Evolutionary conservation across 345 rosid species (phyloP).

Genomic region (Syzygium grande): DNA sequence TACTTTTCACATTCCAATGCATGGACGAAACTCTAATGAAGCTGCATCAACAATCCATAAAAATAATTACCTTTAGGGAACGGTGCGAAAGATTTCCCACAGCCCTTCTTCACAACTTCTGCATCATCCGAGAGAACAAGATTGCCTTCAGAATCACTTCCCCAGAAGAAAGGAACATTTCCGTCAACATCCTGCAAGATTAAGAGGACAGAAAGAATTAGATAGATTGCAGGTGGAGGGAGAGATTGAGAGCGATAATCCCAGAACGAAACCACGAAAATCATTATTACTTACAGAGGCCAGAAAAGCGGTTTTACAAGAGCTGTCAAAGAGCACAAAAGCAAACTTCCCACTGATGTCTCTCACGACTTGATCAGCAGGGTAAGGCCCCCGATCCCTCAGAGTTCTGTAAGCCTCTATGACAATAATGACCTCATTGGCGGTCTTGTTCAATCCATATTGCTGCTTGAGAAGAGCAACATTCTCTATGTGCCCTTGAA

Average conservation of each 20-base stretch:
- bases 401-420: conserved; percentile 91
- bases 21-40: background rate
- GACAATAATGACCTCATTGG: conserved; percentile 80
- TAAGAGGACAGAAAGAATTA: background rate
- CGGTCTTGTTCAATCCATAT: conserved; percentile 80
- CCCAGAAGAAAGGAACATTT: conserved; percentile 84
- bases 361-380: conserved; percentile 89
- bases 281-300: conserved; percentile 49
- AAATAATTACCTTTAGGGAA: conserved; percentile 74
- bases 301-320: conserved; percentile 50
- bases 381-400: conserved; percentile 94
- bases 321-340: conserved; percentile 65
- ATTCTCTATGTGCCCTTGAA: conserved; percentile 92
- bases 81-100: conserved; percentile 92
- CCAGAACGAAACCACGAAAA: background rate
- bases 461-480: conserved; percentile 82
- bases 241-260: background rate
- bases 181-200: conserved; percentile 72
- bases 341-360: conserved; percentile 74
- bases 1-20: background rate
- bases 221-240: background rate
- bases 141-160: conserved; percentile 75
- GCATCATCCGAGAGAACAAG: conserved; percentile 70
- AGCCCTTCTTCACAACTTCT: conserved; percentile 62
- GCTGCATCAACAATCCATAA: background rate